Evolutionary conservation across 805 yeast species (phyloP), one percentile per base, ranked within the genome.

Genomic region (Metschnikowia bowlesiae): DNA sequence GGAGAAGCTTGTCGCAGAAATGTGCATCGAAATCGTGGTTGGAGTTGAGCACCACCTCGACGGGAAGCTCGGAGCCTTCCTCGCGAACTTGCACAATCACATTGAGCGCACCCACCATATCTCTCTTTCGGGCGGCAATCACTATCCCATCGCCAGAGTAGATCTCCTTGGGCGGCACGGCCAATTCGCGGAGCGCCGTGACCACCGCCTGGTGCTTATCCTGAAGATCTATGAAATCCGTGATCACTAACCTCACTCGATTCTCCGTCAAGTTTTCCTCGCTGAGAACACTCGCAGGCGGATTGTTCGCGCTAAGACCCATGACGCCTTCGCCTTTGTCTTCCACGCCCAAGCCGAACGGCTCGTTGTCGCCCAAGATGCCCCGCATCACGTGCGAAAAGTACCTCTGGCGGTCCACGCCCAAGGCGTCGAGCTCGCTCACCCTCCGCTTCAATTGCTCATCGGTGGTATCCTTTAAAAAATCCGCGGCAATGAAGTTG

Each of bases 1-100:
- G 90, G 57, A 88, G 71, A 2, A 85, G 71, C 8, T 69, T 68
- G 22, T 79, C 81, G 67, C 96, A 89, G 22, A 63, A 60, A 31
- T 75, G 76, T 9, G 49, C 47, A 40, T 69, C 67, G 54, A 74
- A 75, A 38, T 76, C 79, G 0, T 58, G 61, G 7, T 60, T 61
- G 4, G 63, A 52, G 10, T 80, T 78, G 11, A 78, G 59, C 53
- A 76, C 64, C 16, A 78, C 53, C 56, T 78, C 80, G 4, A 76
- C 61, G 0, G 80, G 80, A 16, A 76, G 58, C 36, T 58, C 57
- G 0, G 80, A 69, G 0, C 79, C 80, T 7, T 74, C 53, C 44
- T 68, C 69, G 43, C 82, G 62, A 8, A 77, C 57, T 43, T 69
- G 73, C 2, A 60, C 60, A 10, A 69, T 55, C 22, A 61, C 56